Evolutionary conservation across 176 grass and related monocot species (phyloP).

Genomic region (Aegilops sharonensis): DNA sequence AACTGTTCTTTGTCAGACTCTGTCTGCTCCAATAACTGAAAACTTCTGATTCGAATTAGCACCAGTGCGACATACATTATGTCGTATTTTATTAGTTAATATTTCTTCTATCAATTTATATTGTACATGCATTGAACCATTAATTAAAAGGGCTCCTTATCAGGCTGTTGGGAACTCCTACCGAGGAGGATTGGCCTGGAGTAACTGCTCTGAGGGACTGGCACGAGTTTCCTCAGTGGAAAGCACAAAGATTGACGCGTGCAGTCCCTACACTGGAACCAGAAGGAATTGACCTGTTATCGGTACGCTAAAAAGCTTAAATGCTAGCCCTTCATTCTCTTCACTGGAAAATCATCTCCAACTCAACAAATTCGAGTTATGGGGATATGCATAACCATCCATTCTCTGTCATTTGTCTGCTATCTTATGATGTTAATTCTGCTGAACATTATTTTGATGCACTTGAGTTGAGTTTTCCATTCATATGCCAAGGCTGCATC

Average conservation of each 20-base stretch:
- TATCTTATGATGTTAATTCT: neutral
- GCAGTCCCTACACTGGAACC: constrained; percentile 66
- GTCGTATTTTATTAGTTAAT: neutral
- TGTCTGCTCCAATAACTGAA: neutral
- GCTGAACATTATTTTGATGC: neutral
- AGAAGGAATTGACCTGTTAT: constrained; percentile 79
- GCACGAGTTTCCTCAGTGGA: constrained; percentile 90
- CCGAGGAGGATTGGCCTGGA: constrained; percentile 86
- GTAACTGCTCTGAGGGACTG: constrained; percentile 72
- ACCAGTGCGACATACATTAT: neutral
- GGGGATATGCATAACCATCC: neutral
- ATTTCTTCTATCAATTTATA: neutral
- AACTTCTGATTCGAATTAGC: neutral
- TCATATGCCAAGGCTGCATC: neutral
- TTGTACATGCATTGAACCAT: neutral
- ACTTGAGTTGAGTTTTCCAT: constrained; percentile 2
- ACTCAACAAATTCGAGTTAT: neutral
- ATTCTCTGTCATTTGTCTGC: neutral
- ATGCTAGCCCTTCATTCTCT: neutral
- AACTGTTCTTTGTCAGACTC: neutral
- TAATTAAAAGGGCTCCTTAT: neutral
- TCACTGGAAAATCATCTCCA: neutral
- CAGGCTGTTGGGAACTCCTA: constrained; percentile 91
- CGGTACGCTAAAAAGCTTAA: constrained; percentile 35
- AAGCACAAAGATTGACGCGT: constrained; percentile 55